Evolutionary conservation across 1,284 basidiomycete genomes (phyloP).

Genomic region (Tremellales sp.): DNA sequence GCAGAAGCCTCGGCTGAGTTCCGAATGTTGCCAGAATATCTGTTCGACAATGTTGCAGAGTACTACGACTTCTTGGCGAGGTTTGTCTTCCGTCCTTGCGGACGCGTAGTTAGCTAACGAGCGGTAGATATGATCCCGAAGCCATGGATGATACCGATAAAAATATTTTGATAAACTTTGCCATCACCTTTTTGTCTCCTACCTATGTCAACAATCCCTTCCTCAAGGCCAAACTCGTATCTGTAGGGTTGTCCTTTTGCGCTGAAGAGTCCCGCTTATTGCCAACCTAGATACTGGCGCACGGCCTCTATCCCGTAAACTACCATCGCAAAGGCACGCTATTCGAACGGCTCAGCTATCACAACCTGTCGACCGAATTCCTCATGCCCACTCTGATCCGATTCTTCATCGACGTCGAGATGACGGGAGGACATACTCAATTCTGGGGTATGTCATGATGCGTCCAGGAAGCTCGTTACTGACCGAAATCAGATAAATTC

Average conservation of each 20-base stretch:
- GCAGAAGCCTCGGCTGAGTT: constrained; percentile 79
- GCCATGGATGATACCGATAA: constrained; percentile 77
- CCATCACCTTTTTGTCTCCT: constrained; percentile 86
- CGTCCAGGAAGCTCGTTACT: background rate
- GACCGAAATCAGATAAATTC: constrained; percentile 37
- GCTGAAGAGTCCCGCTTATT: background rate
- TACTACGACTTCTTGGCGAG: constrained; percentile 78
- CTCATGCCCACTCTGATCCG: constrained; percentile 89
- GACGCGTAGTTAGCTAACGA: background rate
- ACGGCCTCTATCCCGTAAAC: constrained; percentile 72
- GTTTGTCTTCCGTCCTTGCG: constrained; percentile 50
- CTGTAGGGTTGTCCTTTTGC: constrained; percentile 54
- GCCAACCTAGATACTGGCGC: constrained; percentile 66
- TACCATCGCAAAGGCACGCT: constrained; percentile 73
- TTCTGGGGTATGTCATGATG: constrained; percentile 71
- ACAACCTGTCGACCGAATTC: constrained; percentile 78
- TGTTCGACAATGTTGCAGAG: constrained; percentile 90
- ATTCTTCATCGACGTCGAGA: constrained; percentile 97
- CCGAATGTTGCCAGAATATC: constrained; percentile 87
- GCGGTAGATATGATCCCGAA: constrained; percentile 65
- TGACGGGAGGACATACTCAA: constrained; percentile 93
- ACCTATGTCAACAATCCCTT: constrained; percentile 99
- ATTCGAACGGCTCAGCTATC: constrained; percentile 74
- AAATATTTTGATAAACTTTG: constrained; percentile 83
- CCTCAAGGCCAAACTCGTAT: constrained; percentile 95